phyloP scores from a whole-genome alignment of 768 basidiomycete species.

The Tephrocybe sp. region DNA sequence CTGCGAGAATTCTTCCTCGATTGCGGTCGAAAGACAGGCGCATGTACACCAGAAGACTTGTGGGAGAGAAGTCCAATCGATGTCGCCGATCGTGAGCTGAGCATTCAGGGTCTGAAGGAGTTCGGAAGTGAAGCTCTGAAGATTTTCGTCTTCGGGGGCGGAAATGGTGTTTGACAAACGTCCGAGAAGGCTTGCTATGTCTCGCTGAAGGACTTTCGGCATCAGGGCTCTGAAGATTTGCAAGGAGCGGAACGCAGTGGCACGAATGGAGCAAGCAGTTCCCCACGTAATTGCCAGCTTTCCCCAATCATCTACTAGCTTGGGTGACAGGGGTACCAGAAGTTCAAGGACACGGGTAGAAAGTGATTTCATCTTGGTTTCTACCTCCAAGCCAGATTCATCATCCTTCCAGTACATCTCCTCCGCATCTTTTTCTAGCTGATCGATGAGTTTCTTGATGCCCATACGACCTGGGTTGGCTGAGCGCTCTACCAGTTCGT shows the following conservation, averaged over 20 bases:
- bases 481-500: slow-evolving; percentile 63
- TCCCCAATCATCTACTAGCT: slow-evolving; percentile 75
- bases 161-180: slow-evolving; percentile 84
- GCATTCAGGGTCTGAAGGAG: slow-evolving; percentile 74
- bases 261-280: slow-evolving; percentile 82
- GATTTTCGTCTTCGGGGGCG: slow-evolving; percentile 60
- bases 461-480: slow-evolving; percentile 41
- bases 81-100: slow-evolving; percentile 51
- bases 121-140: slow-evolving; percentile 82
- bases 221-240: slow-evolving; percentile 85
- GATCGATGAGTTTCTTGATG: slow-evolving; percentile 48
- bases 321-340: slow-evolving; percentile 65
- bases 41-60: slow-evolving; percentile 86
- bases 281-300: slow-evolving; percentile 80
- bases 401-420: slow-evolving; percentile 71
- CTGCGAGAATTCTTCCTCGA: slow-evolving; percentile 75
- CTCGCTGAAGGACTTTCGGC: slow-evolving; percentile 64
- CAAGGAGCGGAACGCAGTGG: slow-evolving; percentile 82
- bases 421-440: slow-evolving; percentile 58
- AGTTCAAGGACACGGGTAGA: slow-evolving; percentile 64
- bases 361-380: slow-evolving; percentile 67
- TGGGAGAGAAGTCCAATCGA: slow-evolving; percentile 64
- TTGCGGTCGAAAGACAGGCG: slow-evolving; percentile 79
- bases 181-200: slow-evolving; percentile 77
- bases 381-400: slow-evolving; percentile 50